Percentiles rank a stretch among this genome's conserved stretches.
Evolutionary conservation across 208 protist genomes (phyloP).

Genomic region (Vickermania spadyakhi): DNA sequence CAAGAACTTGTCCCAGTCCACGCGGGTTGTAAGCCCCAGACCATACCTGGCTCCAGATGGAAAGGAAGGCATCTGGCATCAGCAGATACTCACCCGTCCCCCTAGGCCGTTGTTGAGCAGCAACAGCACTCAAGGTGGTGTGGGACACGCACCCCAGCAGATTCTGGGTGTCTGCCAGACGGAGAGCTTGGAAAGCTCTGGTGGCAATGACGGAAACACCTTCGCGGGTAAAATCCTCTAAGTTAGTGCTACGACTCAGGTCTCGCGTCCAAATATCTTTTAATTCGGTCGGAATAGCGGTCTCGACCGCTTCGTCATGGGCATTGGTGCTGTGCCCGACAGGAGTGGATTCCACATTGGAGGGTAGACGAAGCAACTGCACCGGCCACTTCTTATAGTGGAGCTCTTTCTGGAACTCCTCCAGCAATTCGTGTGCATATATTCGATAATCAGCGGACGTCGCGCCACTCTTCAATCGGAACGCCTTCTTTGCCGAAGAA

Average conservation of each 20-base stretch:
- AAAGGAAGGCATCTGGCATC: constrained; percentile 10
- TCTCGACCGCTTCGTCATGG: background rate
- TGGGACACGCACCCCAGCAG: background rate
- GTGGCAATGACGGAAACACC: constrained; percentile 15
- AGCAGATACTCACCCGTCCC: constrained; percentile 9
- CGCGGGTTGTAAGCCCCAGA: constrained; percentile 20
- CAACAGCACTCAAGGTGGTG: background rate
- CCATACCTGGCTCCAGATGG: constrained; percentile 28
- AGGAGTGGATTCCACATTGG: background rate
- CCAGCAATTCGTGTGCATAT: constrained; percentile 6
- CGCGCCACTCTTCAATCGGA: no score
- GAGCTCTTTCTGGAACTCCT: constrained; percentile 13
- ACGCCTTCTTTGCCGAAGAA: no score
- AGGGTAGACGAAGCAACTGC: constrained; percentile 15
- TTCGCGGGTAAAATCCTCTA: constrained; percentile 7
- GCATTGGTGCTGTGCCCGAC: background rate
- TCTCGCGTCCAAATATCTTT: background rate
- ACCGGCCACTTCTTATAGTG: constrained; percentile 27
- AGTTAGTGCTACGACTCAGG: no score
- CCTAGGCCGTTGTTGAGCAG: background rate
- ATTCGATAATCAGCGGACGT: no score
- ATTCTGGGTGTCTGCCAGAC: constrained; percentile 11
- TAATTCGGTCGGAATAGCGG: background rate
- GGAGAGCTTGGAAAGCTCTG: constrained; percentile 9
- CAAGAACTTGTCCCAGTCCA: constrained; percentile 42